Evolutionary conservation across 805 yeast species (phyloP).

Genomic region (Lipomyces chichibuensis): DNA sequence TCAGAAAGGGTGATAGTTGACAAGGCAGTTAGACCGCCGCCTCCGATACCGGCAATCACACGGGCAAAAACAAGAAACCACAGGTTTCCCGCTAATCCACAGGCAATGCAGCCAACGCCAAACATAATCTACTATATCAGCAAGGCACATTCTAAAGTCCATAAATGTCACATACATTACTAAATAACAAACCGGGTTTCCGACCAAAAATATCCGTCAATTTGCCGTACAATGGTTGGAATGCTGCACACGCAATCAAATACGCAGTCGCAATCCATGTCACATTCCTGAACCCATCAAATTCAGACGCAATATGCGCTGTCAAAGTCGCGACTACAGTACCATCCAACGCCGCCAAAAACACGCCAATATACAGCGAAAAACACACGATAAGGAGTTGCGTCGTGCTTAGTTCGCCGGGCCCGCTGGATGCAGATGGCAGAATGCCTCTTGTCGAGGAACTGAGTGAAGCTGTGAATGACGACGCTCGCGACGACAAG

Average conservation of each 20-base stretch:
- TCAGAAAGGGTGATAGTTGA: conserved; percentile 71
- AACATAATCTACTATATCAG: conserved; percentile 42
- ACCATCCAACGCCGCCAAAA: conserved; percentile 55
- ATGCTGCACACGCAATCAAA: conserved; percentile 69
- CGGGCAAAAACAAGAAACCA: conserved; percentile 45
- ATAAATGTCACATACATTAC: conserved; percentile 43
- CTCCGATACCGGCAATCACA: conserved; percentile 77
- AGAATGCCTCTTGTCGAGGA: conserved; percentile 16
- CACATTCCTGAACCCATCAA: conserved; percentile 56
- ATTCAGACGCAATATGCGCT: conserved; percentile 61
- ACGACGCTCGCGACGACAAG: conserved; percentile 22
- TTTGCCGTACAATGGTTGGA: conserved; percentile 77
- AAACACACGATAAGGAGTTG: conserved; percentile 55
- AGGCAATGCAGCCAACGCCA: conserved; percentile 54
- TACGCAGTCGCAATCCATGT: conserved; percentile 79
- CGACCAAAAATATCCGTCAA: conserved; percentile 62
- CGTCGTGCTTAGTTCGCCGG: conserved; percentile 17
- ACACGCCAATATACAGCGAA: conserved; percentile 55
- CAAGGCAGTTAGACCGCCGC: conserved; percentile 70
- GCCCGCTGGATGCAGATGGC: conserved; percentile 6
- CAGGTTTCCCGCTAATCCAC: conserved; percentile 48
- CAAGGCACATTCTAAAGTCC: neutral
- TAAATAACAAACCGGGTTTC: conserved; percentile 48
- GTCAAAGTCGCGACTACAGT: conserved; percentile 58
- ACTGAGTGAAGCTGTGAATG: conserved; percentile 22